Base-by-base conservation (phyloP, 2,329 filamentous ascomycete species). In the Clonostachys rhizophaga region DNA sequence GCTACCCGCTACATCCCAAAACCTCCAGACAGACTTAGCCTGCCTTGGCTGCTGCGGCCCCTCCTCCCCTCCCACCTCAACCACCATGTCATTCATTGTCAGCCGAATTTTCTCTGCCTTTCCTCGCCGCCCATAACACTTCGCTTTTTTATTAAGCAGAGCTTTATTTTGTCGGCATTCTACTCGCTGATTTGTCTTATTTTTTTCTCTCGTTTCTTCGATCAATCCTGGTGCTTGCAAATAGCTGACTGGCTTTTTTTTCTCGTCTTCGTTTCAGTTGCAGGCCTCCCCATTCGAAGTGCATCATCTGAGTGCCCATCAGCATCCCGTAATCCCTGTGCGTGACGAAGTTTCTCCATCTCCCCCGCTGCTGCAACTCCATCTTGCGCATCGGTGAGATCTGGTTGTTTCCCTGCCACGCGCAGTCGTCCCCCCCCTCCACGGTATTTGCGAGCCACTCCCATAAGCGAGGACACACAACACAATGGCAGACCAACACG, bases 401-500 rank as follows among this genome's bases (percentile, higher is more conserved):
- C 35, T 44, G 16, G 13, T 36, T 30, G 18, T n/a, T 16, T 43
- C 40, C 44, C 40, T 24, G 34, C 40, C 39, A 18, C 53, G 24
- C 24, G 24, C 24, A 30, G 54, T 47, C 49, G 46, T 50, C 51
- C 46, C 49, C 52, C 52, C 55, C 52, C 52, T 54, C 52, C 49
- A 53, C 56, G 55, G 54, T 59, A 60, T 56, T 59, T 58, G 63
- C 63, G 65, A 68, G 68, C 70, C 67, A 66, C 66, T 55, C 55
- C 57, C 61, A 56, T 54, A 40, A 52, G 57, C 58, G 61, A 66
- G 60, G 64, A 30, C 8, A 52, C 51, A 55, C 52, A 51, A 60
- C 54, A 74, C 61, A 65, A 86, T 75, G 84, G 77, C 78, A 66
- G 78, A 82, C 68, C 78, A 81, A 68, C 75, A 90, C 74, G 92